Base-by-base conservation (phyloP, 768 basidiomycete species). In the Podaxis sp. region DNA sequence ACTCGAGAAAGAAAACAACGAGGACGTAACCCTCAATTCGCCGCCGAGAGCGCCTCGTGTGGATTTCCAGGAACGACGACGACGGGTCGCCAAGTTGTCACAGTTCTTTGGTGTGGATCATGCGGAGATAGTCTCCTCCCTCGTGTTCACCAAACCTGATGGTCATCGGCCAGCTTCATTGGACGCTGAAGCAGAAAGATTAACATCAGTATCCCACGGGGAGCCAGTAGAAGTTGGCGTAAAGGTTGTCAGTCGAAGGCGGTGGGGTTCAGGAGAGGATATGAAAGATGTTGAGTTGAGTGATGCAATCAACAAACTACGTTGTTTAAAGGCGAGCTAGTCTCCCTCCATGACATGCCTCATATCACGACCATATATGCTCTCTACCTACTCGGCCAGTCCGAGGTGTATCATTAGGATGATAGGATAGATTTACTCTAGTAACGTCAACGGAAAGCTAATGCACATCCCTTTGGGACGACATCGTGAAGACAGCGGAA, bases 41-140 rank as follows among this genome's bases (percentile, higher is more conserved):
- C 39, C 51, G 13, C 49, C 39, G 40, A 46, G 28, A 19, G 19
- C 52, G 19, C 54, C 46, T 39, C 48, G 36, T 24, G 44, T 33
- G n/a, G 52, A 56, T 3, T 63, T 63, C 8, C 61, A 63, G 48
- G 65, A 69, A 7, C 56, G 57, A 40, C 73, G 80, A n/a, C 70
- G 78, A 7, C 80, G 83, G 33, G 79, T 79, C n/a, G 80, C 79
- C 61, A 87, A 86, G 70, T 71, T 87, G 46, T 76, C 82, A 26
- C 80, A 79, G 49, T 86, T 87, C 72, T 86, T 86, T 69, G 84
- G 85, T 13, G 84, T 85, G 36, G 76, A 72, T 28, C 80, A 79
- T 66, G 73, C 79, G 58, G 80, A 83, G 65, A 73, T 87, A 30
- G 70, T 76, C 3, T 65, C 70, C 26, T 70, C 73, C 2, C 52